phyloP scores from a whole-genome alignment of 495 filamentous ascomycete genomes.

The Antarctomyces pellizariae region DNA sequence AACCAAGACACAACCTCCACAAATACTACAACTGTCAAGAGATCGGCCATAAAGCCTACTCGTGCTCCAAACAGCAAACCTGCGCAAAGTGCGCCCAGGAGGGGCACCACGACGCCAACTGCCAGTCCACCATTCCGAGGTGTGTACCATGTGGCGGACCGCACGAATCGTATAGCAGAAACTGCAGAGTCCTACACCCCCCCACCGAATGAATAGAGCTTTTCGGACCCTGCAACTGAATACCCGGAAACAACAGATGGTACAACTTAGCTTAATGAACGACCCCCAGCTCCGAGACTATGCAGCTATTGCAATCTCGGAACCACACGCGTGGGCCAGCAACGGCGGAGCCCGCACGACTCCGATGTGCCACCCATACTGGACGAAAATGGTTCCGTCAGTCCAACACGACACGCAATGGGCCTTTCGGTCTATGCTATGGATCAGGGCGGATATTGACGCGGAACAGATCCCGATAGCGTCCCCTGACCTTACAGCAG shows the following conservation, averaged over 20 bases:
- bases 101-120: conserved; percentile 1
- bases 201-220: not conserved
- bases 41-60: conserved; percentile 3
- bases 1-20: conserved; percentile 11
- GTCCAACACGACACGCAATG: not conserved
- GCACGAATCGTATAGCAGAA: conserved; percentile 1
- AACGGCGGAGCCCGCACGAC: not conserved
- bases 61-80: conserved; percentile 1
- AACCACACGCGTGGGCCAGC: not conserved
- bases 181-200: not conserved
- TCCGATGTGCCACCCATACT: not conserved
- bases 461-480: conserved; percentile 11
- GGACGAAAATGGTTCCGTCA: conserved; percentile 1
- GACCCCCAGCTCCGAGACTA: not conserved
- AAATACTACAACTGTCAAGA: conserved; percentile 3
- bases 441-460: conserved; percentile 11
- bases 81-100: conserved; percentile 1
- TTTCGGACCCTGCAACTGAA: not conserved
- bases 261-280: conserved; percentile 1
- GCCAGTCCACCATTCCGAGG: not conserved
- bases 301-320: not conserved
- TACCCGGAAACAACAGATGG: conserved; percentile 1
- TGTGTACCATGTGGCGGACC: conserved; percentile 1
- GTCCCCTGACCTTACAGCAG: conserved; percentile 12
- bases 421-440: conserved; percentile 9